Evolutionary conservation across 441 rosid species (phyloP).

Genomic region (Croton setiger): DNA sequence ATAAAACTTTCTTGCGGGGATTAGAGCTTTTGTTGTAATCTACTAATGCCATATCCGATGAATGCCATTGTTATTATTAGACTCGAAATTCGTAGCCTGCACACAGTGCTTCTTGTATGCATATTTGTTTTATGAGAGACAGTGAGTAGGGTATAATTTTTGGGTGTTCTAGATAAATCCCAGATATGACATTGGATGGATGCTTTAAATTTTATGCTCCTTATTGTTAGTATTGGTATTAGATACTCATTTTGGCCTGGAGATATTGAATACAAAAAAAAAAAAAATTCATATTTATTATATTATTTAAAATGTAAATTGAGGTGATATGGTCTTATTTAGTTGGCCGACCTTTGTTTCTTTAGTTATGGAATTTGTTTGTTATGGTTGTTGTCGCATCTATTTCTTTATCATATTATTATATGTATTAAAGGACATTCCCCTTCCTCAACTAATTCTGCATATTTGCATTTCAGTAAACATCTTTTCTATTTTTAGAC

Average conservation of each 20-base stretch:
- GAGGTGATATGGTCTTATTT: not conserved
- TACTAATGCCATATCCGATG: not conserved
- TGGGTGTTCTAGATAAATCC: not conserved
- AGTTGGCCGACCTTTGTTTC: not conserved
- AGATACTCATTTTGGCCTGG: not conserved
- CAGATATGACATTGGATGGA: not conserved
- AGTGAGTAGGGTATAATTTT: not conserved
- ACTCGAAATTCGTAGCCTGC: not conserved
- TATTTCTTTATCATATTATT: not conserved
- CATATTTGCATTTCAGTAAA: constrained; percentile 21
- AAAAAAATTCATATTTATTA: not conserved
- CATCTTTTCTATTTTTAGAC: not conserved
- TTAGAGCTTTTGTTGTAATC: not conserved
- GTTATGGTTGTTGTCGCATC: constrained; percentile 21
- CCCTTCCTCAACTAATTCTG: constrained; percentile 28
- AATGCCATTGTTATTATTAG: not conserved
- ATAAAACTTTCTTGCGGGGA: constrained; percentile 2
- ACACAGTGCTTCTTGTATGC: not conserved
- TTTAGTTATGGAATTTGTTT: constrained; percentile 8
- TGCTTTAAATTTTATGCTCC: not conserved
- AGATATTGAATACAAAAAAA: not conserved
- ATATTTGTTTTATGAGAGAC: not conserved
- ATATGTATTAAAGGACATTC: not conserved
- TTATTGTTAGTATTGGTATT: not conserved
- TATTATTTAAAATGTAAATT: not conserved